Base-by-base conservation (phyloP, 768 basidiomycete genomes). In the Termitomyces sp. region DNA sequence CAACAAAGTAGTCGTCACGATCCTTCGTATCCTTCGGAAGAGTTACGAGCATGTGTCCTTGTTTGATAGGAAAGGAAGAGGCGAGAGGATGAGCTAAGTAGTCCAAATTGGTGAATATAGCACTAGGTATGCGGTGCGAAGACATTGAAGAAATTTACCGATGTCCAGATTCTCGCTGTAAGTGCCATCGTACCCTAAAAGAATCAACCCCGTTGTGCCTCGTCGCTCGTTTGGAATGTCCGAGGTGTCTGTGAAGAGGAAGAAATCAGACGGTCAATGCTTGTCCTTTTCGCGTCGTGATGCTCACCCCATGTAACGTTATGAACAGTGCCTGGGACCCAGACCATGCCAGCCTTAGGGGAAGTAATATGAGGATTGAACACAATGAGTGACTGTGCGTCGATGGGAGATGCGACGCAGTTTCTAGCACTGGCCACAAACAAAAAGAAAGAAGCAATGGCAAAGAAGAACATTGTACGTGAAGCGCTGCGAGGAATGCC, bases 91-190 rank as follows among this genome's bases (percentile, higher is more conserved):
- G 60, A 26, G 21, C 70, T 71, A 33, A 9, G 23, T n/a, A 1
- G 15, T 31, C n/a, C 43, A 42, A 28, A 21, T 21, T 35, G 17
- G 35, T 43, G 28, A 43, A 14, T 17, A 23, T 23, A 23, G 1
- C 1, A 41, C 37, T 14, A 1, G 21, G 3, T 26, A 9, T 41
- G 19, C 10, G 31, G 33, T 23, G 23, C 8, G 10, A 46, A 41
- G 19, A 28, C 11, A 31, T 17, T 3, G 26, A 44, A 12, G 31
- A n/a, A 26, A 38, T 79, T 53, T 55, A 81, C 82, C 6, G 26
- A 69, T 66, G 53, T 83, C 71, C 62, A 83, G 63, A 60, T 83
- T 73, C 60, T 84, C 81, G 53, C 74, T 79, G 35, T 64, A 50
- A 46, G 62, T 60, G 12, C 58, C 51, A 7, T 56, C 19, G 58